Percentiles rank a stretch among this genome's conserved stretches.
These are phyloP conservation scores for Penicillium paradoxum DNA, from an alignment of 495 filamentous ascomycete genomes.

Conservation along the genomic window DNA sequence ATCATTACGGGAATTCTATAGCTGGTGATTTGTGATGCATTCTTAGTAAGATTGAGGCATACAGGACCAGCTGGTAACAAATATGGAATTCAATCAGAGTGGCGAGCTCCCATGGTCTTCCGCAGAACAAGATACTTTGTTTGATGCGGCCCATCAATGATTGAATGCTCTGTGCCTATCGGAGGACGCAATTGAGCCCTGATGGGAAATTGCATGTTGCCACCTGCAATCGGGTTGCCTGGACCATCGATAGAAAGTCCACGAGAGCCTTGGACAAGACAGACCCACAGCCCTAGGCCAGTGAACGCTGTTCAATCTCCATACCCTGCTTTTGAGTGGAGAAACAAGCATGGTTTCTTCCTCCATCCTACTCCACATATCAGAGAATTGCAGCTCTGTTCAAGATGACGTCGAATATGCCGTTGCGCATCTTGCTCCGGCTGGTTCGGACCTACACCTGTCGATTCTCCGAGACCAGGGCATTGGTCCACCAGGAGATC, in stretches of 20 bases:
- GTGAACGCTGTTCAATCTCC: conserved; percentile 2
- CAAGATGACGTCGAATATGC: conserved; percentile 21
- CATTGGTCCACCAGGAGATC: conserved; percentile 1
- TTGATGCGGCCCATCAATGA: not conserved
- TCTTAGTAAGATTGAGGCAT: not conserved
- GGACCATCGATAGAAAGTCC: not conserved
- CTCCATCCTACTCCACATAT: conserved; percentile 18
- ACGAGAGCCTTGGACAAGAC: not conserved
- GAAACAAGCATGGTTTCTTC: conserved; percentile 1
- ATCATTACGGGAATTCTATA: no score
- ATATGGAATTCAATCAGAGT: not conserved
- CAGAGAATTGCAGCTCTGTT: conserved; percentile 8
- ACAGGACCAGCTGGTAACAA: not conserved
- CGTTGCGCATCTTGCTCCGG: conserved; percentile 14
- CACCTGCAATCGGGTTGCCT: not conserved
- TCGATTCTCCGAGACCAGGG: conserved; percentile 6
- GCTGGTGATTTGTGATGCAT: no score
- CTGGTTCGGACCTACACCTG: conserved; percentile 16
- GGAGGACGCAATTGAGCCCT: not conserved
- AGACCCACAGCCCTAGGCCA: conserved; percentile 7
- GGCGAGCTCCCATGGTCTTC: not conserved
- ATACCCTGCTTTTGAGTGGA: conserved; percentile 5
- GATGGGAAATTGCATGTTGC: not conserved
- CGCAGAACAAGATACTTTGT: not conserved
- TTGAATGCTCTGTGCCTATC: not conserved